Base-by-base conservation (phyloP, 768 basidiomycete genomes). In the Boletus pseudopeckii region DNA sequence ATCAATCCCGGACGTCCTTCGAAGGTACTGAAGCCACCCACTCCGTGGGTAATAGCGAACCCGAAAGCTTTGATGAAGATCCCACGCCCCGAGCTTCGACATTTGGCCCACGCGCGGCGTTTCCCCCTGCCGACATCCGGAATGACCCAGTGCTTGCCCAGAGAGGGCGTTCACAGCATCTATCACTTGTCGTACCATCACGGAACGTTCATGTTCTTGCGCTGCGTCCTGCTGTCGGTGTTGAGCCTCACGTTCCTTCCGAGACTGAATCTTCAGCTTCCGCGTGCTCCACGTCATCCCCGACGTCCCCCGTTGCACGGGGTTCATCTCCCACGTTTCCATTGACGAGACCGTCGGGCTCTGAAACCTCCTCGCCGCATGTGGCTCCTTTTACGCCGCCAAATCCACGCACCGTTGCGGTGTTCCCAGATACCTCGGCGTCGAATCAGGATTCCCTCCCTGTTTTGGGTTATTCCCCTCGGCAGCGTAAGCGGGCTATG, bases 31-130 rank as follows among this genome's bases (percentile, higher is more conserved):
- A 55, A 8, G 36, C 48, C n/a, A 50, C 57, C n/a, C 47, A 39
- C 8, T 48, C 60, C 17, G 38, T 57, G 43, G 37, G 46, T 33
- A 15, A 15, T 20, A 51, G 42, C 26, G 60, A 56, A 36, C n/a
- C 24, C 5, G 46, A 47, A 26, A 42, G 46, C 5, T 48, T 28
- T 10, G 61, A 65, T 9, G 55, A 69, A n/a, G 57, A 69, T 49
- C 64, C 55, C 15, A 71, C 70, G 9, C 68, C 69, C 4, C 57
- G 58, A 13, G 57, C 59, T 14, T 36, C 57, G 15, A 63, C 63
- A 0, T 69, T 66, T 39, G 54, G 50, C 24, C 39, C 52, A 17
- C 48, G 15, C 17, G 36, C 32, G 28, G 15, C 42, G 10, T 2
- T 34, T 3, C 17, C 45, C 11, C 9, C 7, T 3, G 18, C 50